These are phyloP conservation scores for Vitis hybrid DNA, from an alignment of 177 flowering plant genomes.

Conservation along the genomic window DNA sequence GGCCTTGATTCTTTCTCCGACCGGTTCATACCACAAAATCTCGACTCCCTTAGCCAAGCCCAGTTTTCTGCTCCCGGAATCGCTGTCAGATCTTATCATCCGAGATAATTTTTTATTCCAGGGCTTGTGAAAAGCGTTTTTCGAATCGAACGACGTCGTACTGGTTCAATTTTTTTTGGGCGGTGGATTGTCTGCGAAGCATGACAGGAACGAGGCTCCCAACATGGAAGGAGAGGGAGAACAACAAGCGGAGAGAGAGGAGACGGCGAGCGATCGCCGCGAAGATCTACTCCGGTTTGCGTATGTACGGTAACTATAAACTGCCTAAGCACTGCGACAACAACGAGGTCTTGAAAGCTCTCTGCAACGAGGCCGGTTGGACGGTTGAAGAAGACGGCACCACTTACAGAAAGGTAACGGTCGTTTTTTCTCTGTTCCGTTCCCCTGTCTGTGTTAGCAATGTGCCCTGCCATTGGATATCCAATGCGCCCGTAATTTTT, in stretches of 20 bases:
- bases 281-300: slow-evolving; percentile 78
- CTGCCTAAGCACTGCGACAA: slow-evolving; percentile 96
- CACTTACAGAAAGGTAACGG: slow-evolving; percentile 77
- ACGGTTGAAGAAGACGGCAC: slow-evolving; percentile 91
- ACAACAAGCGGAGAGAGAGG: slow-evolving; percentile 82
- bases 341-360: slow-evolving; percentile 90
- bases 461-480: too few species aligned
- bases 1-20: background rate
- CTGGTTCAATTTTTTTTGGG: background rate
- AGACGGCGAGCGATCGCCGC: slow-evolving; percentile 88
- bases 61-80: too few species aligned
- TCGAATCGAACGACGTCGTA: too few species aligned
- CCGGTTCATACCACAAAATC: background rate
- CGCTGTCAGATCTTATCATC: too few species aligned
- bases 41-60: too few species aligned
- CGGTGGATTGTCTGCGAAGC: slow-evolving; percentile 28
- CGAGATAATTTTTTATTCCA: too few species aligned
- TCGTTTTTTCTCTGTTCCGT: too few species aligned
- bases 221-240: slow-evolving; percentile 94
- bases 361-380: slow-evolving; percentile 93
- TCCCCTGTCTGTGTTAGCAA: too few species aligned
- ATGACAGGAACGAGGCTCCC: slow-evolving; percentile 79
- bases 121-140: too few species aligned
- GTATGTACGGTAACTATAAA: slow-evolving; percentile 83
- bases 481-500: too few species aligned